These are phyloP conservation scores for Emydomyces testavorans DNA, from an alignment of 2,329 filamentous ascomycete genomes.

Conservation along the genomic window DNA sequence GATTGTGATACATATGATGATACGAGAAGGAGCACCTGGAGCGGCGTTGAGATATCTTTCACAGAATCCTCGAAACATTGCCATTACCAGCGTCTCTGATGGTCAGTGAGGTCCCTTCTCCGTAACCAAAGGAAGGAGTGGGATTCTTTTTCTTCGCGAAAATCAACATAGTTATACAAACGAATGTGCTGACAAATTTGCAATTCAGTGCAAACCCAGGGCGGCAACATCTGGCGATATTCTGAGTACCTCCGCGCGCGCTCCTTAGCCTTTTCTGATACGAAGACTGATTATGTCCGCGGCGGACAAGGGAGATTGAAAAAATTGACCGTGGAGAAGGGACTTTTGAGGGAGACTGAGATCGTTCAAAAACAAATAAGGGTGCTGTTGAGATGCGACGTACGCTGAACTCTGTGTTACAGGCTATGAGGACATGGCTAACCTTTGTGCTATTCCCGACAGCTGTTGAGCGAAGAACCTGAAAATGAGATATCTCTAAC, in stretches of 20 bases:
- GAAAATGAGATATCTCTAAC: constrained; percentile 96
- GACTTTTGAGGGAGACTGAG: constrained; percentile 82
- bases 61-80: constrained; percentile 68
- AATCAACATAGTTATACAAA: neutral
- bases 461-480: constrained; percentile 76
- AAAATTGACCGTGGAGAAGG: constrained; percentile 79
- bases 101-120: constrained; percentile 46
- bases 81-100: constrained; percentile 84
- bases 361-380: constrained; percentile 77
- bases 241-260: constrained; percentile 74
- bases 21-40: constrained; percentile 83
- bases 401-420: constrained; percentile 37
- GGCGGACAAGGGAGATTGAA: constrained; percentile 72
- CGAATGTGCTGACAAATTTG: neutral
- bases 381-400: constrained; percentile 78
- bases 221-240: constrained; percentile 87
- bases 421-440: neutral
- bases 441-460: constrained; percentile 2
- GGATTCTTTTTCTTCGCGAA: neutral
- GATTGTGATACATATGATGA: constrained; percentile 94
- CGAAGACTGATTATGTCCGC: constrained; percentile 81
- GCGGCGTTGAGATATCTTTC: constrained; percentile 77
- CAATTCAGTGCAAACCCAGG: constrained; percentile 72
- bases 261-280: constrained; percentile 69
- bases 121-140: neutral